These are phyloP conservation scores for Xylariales sp. DNA, from an alignment of 2,329 filamentous ascomycete genomes.

Conservation along the genomic window DNA sequence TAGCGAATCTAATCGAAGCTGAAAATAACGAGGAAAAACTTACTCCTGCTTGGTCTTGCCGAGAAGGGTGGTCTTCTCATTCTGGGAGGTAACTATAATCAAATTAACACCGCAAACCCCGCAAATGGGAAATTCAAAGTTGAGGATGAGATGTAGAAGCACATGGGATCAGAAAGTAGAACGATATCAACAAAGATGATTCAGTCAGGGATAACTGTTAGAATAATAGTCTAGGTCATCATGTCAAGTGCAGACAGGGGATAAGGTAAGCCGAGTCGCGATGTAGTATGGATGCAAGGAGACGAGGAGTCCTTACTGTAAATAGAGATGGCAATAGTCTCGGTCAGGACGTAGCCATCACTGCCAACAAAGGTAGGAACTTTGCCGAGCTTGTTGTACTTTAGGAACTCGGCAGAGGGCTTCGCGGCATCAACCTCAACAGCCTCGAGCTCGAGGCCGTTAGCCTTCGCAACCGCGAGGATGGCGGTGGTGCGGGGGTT, in stretches of 20 bases:
- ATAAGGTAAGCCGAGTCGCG: slow-evolving; percentile 28
- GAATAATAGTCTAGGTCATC: slow-evolving; percentile 79
- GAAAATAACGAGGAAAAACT: slow-evolving; percentile 46
- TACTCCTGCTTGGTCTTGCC: slow-evolving; percentile 99
- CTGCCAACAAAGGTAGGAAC: slow-evolving; percentile 91
- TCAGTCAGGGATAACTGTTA: slow-evolving; percentile 99
- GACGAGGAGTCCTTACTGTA: slow-evolving; percentile 76
- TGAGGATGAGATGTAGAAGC: slow-evolving; percentile 43
- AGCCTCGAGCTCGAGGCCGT: slow-evolving; percentile 90
- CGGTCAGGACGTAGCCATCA: slow-evolving; percentile 89
- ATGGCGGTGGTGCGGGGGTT: slow-evolving; percentile 92
- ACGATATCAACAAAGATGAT: slow-evolving; percentile 84
- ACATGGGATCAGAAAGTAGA: slow-evolving; percentile 80
- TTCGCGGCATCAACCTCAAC: slow-evolving; percentile 76
- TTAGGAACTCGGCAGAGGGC: slow-evolving; percentile 80
- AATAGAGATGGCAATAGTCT: slow-evolving; percentile 95
- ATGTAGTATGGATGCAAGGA: slow-evolving; percentile 31
- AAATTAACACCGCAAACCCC: slow-evolving; percentile 47
- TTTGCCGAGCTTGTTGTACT: slow-evolving; percentile 89
- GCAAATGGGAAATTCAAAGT: slow-evolving; percentile 36
- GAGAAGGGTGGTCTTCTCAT: slow-evolving; percentile 99
- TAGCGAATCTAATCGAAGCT: slow-evolving; percentile 37
- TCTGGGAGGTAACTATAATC: slow-evolving; percentile 90
- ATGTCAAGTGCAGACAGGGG: slow-evolving; percentile 51
- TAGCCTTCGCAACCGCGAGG: slow-evolving; percentile 95